Conservation (phyloP, 2,329 filamentous ascomycete species). For the Sclerotinia nivalis region DNA sequence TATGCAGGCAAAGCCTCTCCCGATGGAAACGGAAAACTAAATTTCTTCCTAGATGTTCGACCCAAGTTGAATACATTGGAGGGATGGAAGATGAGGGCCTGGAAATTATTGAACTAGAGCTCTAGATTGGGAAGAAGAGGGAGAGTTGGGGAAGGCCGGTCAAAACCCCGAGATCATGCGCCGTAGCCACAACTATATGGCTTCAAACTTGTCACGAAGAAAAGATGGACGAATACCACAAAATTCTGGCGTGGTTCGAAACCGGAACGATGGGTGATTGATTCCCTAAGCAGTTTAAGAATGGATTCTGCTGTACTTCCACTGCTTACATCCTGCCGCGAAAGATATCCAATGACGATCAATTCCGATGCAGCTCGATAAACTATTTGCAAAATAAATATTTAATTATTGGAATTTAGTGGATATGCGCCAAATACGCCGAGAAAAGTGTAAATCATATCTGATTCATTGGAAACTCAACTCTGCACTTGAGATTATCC, state of each 20-base stretch:
- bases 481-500: background rate
- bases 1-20: constrained; percentile 68
- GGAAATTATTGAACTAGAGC: constrained; percentile 52
- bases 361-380: constrained; percentile 56
- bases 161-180: constrained; percentile 80
- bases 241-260: constrained; percentile 59
- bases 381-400: no score
- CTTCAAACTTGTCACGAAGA: constrained; percentile 78
- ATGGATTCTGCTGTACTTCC: background rate
- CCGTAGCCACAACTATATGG: constrained; percentile 85
- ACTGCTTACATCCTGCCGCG: constrained; percentile 65
- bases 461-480: no score
- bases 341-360: constrained; percentile 67
- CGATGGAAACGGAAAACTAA: constrained; percentile 49
- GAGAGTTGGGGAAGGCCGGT: constrained; percentile 67
- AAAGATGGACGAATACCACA: constrained; percentile 73
- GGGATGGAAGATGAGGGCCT: constrained; percentile 65
- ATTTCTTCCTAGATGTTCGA: constrained; percentile 68
- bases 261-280: no score
- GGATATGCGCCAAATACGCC: background rate
- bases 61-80: constrained; percentile 70
- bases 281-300: background rate
- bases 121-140: constrained; percentile 40
- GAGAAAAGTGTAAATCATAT: background rate
- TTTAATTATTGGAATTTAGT: no score